Conservation (phyloP, 2,329 filamentous ascomycete species). For the Neonectria hederae region DNA sequence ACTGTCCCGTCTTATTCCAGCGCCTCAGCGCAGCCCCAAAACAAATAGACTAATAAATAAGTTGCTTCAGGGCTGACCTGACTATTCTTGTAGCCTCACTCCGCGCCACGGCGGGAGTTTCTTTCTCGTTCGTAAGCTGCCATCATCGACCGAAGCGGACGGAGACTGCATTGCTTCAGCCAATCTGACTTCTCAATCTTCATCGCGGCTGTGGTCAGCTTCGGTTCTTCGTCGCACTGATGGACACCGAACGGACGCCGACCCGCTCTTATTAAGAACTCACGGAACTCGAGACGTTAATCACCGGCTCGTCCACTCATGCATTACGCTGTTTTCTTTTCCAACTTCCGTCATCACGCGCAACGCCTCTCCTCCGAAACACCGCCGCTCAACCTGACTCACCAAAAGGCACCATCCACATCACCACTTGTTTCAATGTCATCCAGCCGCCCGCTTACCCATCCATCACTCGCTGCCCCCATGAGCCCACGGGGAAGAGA, state of each 20-base stretch:
- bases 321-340: too few species aligned
- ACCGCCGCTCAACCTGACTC: neutral
- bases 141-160: neutral
- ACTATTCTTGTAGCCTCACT: neutral
- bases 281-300: neutral
- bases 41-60: neutral
- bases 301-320: neutral
- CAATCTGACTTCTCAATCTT: neutral
- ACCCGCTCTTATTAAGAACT: neutral
- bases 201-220: slow-evolving; percentile 1
- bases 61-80: neutral
- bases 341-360: neutral
- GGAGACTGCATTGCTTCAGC: neutral
- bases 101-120: neutral
- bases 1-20: neutral
- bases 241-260: neutral
- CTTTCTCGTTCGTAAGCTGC: too few species aligned
- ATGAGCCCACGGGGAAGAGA: neutral
- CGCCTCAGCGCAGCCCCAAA: neutral
- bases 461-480: neutral
- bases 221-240: neutral
- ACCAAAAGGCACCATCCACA: neutral
- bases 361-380: neutral
- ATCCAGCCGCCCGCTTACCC: neutral
- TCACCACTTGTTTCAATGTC: neutral